Base-by-base conservation (phyloP, 2,329 filamentous ascomycete species). In the Fusarium falciforme region DNA sequence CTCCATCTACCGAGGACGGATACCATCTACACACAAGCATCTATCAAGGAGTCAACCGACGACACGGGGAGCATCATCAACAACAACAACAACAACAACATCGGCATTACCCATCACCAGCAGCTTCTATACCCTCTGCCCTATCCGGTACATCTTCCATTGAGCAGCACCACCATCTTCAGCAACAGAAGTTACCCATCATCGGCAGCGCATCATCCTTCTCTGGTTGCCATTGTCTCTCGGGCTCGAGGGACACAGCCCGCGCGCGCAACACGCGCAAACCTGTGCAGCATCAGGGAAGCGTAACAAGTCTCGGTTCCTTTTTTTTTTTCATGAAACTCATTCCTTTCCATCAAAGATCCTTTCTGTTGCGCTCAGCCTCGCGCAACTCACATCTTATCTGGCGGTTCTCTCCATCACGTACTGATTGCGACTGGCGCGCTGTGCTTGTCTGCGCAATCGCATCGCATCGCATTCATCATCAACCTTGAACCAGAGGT, bases 11-110 rank as follows among this genome's bases (percentile, higher is more conserved):
- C 57, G 57, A 69, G 64, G 59, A 64, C 66, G 67, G 69, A 73
- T 66, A 33, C 68, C 68, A 67, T 70, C 73, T 66, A 74, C 71
- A 29, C 64, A 74, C 59, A 72, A 64, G 63, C 66, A 69, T 71
- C 71, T 68, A 70, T 67, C 70, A 74, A 74, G 57, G 54, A 67
- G 68, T 57, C 71, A 61, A 59, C 67, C 71, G 60, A 64, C 57
- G 44, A 59, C 58, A 64, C 63, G 66, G 63, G 62, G 59, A 74
- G 58, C 64, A 74, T 72, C 68, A 55, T 66, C 65, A 72, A 31
- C 33, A 40, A 29, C 27, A 27, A 29, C 27, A 27, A n/a, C n/a
- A n/a, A 57, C 20, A 58, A 14, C 35, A 55, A 35, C 31, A 33
- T 35, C 52, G 29, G 27, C 14, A 55, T 55, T 55, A 31, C 49